Percentiles rank a stretch among this genome's conserved stretches.
These are phyloP conservation scores for Hyaloscypha bicolor DNA, from an alignment of 495 filamentous ascomycete genomes.

Conservation along the genomic window DNA sequence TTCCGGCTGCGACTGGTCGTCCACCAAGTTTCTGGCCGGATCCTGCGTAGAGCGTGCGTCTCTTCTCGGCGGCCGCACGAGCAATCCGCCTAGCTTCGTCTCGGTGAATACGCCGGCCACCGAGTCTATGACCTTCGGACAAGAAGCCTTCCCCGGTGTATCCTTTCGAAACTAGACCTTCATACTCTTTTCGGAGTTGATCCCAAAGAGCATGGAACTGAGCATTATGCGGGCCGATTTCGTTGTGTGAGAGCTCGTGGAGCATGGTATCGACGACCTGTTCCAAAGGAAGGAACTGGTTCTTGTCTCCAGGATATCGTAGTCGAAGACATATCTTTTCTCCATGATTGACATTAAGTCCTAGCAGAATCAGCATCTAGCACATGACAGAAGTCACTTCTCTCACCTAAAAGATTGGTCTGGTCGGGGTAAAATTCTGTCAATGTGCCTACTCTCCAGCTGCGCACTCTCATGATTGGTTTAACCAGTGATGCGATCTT, in stretches of 20 bases:
- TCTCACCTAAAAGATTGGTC: conserved; percentile 69
- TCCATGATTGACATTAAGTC: conserved; percentile 75
- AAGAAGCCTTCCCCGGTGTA: conserved; percentile 94
- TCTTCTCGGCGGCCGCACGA: conserved; percentile 74
- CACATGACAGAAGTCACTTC: neutral
- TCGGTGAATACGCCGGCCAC: conserved; percentile 65
- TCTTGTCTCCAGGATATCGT: conserved; percentile 73
- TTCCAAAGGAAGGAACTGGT: conserved; percentile 79
- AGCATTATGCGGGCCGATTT: conserved; percentile 78
- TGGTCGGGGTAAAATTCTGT: conserved; percentile 84
- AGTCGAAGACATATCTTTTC: conserved; percentile 83
- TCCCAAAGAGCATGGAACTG: conserved; percentile 87
- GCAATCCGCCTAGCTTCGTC: conserved; percentile 79
- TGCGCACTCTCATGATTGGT: conserved; percentile 87
- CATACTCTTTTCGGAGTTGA: conserved; percentile 82
- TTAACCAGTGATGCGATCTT: conserved; percentile 91
- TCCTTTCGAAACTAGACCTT: conserved; percentile 72
- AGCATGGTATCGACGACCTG: conserved; percentile 89
- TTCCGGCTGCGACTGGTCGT: conserved; percentile 55
- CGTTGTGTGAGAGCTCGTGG: conserved; percentile 92
- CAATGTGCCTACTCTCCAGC: conserved; percentile 79
- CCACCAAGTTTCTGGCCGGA: conserved; percentile 80
- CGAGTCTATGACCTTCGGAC: conserved; percentile 71
- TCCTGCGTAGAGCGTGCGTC: conserved; percentile 57
- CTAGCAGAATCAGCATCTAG: conserved; percentile 38